Conservation (phyloP, 768 basidiomycete genomes). For the Mycena latifolia region DNA sequence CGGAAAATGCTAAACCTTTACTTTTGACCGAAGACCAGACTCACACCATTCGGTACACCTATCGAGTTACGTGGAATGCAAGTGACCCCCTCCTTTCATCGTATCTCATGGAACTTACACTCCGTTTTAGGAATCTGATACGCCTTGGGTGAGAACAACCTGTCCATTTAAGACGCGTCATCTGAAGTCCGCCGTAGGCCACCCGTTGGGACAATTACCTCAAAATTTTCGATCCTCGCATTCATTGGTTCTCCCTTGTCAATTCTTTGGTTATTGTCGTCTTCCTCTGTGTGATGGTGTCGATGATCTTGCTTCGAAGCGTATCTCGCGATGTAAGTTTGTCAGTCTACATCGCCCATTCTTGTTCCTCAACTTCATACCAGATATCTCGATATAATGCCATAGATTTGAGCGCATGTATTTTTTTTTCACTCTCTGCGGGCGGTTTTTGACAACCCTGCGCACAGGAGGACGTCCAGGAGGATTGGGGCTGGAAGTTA, state of each 20-base stretch:
- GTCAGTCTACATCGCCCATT: constrained; percentile 6
- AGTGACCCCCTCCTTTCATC: constrained; percentile 41
- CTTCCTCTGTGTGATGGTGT: constrained; percentile 94
- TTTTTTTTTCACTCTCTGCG: constrained; percentile 4
- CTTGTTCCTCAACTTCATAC: constrained; percentile 32
- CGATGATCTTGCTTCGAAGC: constrained; percentile 87
- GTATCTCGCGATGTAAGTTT: constrained; percentile 88
- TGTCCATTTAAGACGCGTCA: neutral
- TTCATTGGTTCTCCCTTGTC: constrained; percentile 96
- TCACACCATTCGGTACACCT: constrained; percentile 86
- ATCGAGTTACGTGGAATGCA: constrained; percentile 89
- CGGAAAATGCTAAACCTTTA: constrained; percentile 56
- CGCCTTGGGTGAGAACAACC: constrained; percentile 73
- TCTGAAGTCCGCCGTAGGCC: constrained; percentile 63
- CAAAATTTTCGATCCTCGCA: constrained; percentile 92
- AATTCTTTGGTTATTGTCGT: constrained; percentile 93
- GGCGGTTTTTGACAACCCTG: constrained; percentile 1
- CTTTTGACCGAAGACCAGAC: constrained; percentile 69
- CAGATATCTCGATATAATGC: constrained; percentile 95
- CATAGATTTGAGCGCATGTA: constrained; percentile 85
- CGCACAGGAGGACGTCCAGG: constrained; percentile 90
- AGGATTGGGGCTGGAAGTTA: constrained; percentile 99
- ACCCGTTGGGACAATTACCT: constrained; percentile 98
- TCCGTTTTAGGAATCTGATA: constrained; percentile 76
- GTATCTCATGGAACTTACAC: constrained; percentile 7